These are phyloP conservation scores for Linnemannia zychae DNA, from an alignment of 192 early-diverging fungal genomes.

Conservation along the genomic window DNA sequence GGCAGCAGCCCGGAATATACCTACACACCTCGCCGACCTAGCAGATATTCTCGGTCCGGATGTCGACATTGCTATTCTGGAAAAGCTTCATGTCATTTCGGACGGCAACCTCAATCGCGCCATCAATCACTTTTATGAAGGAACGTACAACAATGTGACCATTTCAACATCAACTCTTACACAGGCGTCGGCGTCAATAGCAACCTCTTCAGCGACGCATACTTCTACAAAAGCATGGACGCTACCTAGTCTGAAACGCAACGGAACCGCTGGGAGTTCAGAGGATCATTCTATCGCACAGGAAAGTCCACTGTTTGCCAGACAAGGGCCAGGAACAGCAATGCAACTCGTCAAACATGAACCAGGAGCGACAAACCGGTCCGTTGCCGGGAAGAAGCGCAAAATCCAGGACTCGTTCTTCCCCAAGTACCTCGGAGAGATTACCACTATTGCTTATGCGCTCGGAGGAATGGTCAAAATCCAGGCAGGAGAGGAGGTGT, in stretches of 20 bases:
- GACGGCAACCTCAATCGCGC: slow-evolving; percentile 60
- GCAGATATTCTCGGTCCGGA: slow-evolving; percentile 50
- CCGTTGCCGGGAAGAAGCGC: slow-evolving; percentile 13
- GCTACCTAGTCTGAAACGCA: neutral
- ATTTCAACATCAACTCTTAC: neutral
- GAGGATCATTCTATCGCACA: slow-evolving; percentile 1
- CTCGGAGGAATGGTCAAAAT: slow-evolving; percentile 57
- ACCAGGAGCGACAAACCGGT: neutral
- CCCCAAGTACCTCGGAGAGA: slow-evolving; percentile 35
- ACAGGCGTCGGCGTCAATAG: neutral
- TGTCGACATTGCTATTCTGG: slow-evolving; percentile 43
- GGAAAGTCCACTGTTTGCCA: neutral
- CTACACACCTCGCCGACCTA: slow-evolving; percentile 35
- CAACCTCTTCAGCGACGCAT: neutral
- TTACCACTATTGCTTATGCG: slow-evolving; percentile 58
- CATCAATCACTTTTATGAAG: slow-evolving; percentile 58
- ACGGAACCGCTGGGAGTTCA: neutral
- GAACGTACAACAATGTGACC: slow-evolving; percentile 28
- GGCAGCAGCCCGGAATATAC: slow-evolving; percentile 21
- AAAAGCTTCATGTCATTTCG: slow-evolving; percentile 46
- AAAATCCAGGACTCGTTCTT: slow-evolving; percentile 25
- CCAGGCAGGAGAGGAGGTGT: slow-evolving; percentile 51
- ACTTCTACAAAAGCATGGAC: neutral
- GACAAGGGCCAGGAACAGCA: neutral
- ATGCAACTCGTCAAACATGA: neutral